Base-by-base conservation (phyloP, 352 stramenopile species). In the Stephanocyclus meneghinianus region DNA sequence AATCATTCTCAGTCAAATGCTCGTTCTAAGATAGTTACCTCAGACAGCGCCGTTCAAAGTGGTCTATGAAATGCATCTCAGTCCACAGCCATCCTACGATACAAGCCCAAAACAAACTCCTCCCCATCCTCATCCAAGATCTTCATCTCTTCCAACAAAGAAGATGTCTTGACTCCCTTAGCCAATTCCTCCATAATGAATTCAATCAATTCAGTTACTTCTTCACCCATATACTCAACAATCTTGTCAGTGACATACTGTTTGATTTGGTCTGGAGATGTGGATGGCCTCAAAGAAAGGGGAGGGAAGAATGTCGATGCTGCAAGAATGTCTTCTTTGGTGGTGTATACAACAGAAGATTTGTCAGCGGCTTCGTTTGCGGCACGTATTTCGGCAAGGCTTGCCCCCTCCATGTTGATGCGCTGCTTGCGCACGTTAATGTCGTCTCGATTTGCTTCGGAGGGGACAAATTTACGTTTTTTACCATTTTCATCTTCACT, bases 91-190 rank as follows among this genome's bases (percentile, higher is more conserved):
- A 91, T 73, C 66, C 85, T 87, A 6, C 35, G 26, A 76, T 83
- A 90, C 45, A 92, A 66, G 10, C 64, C 75, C 72, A 90, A 61
- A 8, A 91, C 68, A 78, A 91, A 92, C 1, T 71, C 76, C 32
- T 77, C 63, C 1, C 83, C 84, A 81, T 90, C 87, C 71, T 92
- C 87, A 62, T 92, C 87, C 71, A 92, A 75, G 7, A 92, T 59
- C 70, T 89, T 80, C 60, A 92, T 83, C 71, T 92, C 87, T 32
- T 89, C 75, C 48, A 89, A 76, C 26, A 92, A 67, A 9, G 61
- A 61, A n/a, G 11, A 56, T 0, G 67, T 77, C 30, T 44, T 78
- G 26, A 71, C 72, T 70, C 81, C 81, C 30, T 81, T 79, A 8
- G 71, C 26, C 37, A 91, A 85, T 56, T 87, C 78, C 32, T 79